Evolutionary conservation across 345 rosid species (phyloP).

Genomic region (Theobroma cacao): DNA sequence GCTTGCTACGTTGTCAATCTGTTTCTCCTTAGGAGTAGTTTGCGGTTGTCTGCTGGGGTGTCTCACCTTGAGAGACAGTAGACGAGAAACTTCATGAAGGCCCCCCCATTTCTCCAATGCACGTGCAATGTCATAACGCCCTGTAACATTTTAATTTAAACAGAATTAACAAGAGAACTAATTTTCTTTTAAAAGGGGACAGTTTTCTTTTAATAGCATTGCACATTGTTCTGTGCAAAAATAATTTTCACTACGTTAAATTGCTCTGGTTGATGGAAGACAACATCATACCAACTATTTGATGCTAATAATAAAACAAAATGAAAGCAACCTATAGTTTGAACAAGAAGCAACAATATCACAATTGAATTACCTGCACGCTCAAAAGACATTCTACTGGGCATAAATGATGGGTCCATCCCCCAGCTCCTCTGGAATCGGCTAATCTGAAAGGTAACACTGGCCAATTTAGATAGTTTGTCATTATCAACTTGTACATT

Average conservation of each 20-base stretch:
- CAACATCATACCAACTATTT: not conserved
- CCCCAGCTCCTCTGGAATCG: constrained; percentile 90
- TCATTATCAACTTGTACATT: not conserved
- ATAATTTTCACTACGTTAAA: no score
- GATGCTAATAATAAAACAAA: not conserved
- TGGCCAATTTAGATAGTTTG: not conserved
- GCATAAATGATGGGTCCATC: constrained; percentile 95
- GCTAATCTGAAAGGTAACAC: constrained; percentile 40
- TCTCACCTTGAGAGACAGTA: constrained; percentile 73
- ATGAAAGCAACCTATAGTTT: not conserved
- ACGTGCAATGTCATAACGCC: constrained; percentile 92
- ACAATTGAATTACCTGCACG: constrained; percentile 64
- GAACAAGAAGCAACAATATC: not conserved
- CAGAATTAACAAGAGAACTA: not conserved
- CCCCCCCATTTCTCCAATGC: constrained; percentile 99
- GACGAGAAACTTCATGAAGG: constrained; percentile 78
- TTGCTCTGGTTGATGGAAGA: not conserved
- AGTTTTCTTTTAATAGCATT: not conserved
- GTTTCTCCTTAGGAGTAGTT: constrained; percentile 41
- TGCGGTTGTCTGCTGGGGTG: constrained; percentile 52
- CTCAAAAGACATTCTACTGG: constrained; percentile 92
- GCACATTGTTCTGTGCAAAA: not conserved
- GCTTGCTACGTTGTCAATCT: constrained; percentile 27
- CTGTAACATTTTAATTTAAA: constrained; percentile 25
- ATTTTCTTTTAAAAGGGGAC: not conserved